Percentiles rank a stretch among this genome's conserved stretches.
These are phyloP conservation scores for Phytophthora parvispora DNA, from an alignment of 352 stramenopile species.

Conservation along the genomic window DNA sequence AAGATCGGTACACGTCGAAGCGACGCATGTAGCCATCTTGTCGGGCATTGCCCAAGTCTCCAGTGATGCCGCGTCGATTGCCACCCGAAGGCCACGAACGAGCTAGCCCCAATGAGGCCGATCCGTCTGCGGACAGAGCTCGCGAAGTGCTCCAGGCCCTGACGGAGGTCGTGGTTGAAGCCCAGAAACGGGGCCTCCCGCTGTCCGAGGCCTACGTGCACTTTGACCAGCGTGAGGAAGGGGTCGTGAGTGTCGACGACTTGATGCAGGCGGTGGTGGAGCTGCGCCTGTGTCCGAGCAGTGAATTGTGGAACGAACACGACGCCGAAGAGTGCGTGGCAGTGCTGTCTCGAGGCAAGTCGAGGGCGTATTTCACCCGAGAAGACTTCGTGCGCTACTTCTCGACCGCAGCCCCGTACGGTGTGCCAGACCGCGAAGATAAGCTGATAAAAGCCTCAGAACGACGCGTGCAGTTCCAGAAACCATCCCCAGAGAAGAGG, in stretches of 20 bases:
- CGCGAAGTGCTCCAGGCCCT: constrained; percentile 49
- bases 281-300: constrained; percentile 33
- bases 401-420: not conserved
- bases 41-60: constrained; percentile 16
- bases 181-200: constrained; percentile 55
- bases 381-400: constrained; percentile 72
- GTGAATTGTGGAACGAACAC: constrained; percentile 44
- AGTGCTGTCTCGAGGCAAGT: constrained; percentile 44
- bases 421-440: not conserved
- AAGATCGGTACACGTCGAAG: constrained; percentile 21
- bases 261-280: constrained; percentile 65
- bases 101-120: not conserved
- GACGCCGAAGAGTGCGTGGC: constrained; percentile 62
- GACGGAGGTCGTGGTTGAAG: constrained; percentile 56
- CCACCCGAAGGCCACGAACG: not conserved
- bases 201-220: constrained; percentile 65
- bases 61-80: constrained; percentile 16
- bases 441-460: not conserved
- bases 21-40: constrained; percentile 32
- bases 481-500: constrained; percentile 16
- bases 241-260: constrained; percentile 58
- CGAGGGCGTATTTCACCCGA: constrained; percentile 59
- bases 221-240: constrained; percentile 59
- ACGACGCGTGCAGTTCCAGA: constrained; percentile 9
- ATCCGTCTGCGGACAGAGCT: not conserved